Evolutionary conservation across 2,329 filamentous ascomycete genomes (phyloP).

Genomic region (Penicillium occitanis): DNA sequence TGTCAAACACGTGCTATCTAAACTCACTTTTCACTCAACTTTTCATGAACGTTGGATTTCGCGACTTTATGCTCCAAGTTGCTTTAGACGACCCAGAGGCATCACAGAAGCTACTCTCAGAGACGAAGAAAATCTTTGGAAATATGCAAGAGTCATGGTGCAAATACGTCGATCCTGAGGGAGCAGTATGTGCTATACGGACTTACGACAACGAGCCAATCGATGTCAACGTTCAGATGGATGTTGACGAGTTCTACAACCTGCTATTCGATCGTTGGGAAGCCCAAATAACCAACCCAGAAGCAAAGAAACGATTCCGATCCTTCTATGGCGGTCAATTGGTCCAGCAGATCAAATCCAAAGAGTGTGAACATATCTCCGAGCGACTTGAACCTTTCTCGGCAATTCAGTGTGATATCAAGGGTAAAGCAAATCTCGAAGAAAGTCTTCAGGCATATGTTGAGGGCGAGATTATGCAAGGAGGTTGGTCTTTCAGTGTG

Average conservation of each 20-base stretch:
- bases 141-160: conserved; percentile 80
- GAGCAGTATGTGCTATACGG: conserved; percentile 72
- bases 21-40: conserved; percentile 93
- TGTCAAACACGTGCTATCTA: conserved; percentile 95
- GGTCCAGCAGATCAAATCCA: conserved; percentile 92
- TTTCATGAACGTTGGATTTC: conserved; percentile 91
- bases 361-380: conserved; percentile 91
- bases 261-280: conserved; percentile 91
- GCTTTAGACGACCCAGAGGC: conserved; percentile 55
- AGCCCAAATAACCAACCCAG: conserved; percentile 66
- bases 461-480: conserved; percentile 93
- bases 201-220: conserved; percentile 81
- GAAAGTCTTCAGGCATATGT: conserved; percentile 95
- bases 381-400: conserved; percentile 88
- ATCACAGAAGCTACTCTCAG: conserved; percentile 67
- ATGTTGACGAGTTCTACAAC: conserved; percentile 97
- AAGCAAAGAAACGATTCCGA: conserved; percentile 71
- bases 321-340: conserved; percentile 89
- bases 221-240: conserved; percentile 90
- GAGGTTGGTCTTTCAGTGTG: conserved; percentile 53
- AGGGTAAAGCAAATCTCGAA: conserved; percentile 78
- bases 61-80: conserved; percentile 75
- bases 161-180: conserved; percentile 70
- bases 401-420: conserved; percentile 93
- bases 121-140: conserved; percentile 79